Evolutionary conservation across 164 flowering plant species (phyloP), one percentile per base, ranked within the genome.

Genomic region (Annona cherimola): DNA sequence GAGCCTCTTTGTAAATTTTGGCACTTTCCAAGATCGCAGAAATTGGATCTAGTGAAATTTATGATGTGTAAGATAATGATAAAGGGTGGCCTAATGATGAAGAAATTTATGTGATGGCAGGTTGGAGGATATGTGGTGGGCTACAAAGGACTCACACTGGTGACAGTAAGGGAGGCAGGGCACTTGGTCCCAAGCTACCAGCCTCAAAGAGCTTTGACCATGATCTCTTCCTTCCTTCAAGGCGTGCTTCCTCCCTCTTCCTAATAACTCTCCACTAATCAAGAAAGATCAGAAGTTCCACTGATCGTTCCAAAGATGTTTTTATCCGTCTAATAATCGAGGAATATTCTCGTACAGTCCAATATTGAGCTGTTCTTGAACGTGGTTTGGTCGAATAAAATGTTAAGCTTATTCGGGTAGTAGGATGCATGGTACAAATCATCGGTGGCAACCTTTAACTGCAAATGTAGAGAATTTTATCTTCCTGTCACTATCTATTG

Each of bases 121-220:
- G 85, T 83, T 45, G 88, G 83, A 39, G 88, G 85, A 7, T 85
- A 83, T 55, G 80, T 68, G 0, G 83, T 76, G 11, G 80, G 40
- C 69, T 85, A 85, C 35, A 19, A 76, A 71, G 76, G 77, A 40
- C 26, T 85, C 69, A 77, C 84, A 64, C 81, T 86, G 42, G 84
- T 75, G 61, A 86, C 86, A 4, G 69, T 86, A 41, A 80, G 86
- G 71, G 89, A 84, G 60, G 77, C 87, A 4, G 86, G 86, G 14
- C 87, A 79, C 54, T 46, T 64, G 35, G 86, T 81, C 61, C 85
- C 87, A 3, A 83, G 83, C n/a, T 77, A 80, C 57, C 83, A 83
- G 46, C 85, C 86, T 7, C 77, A 64, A 8, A 69, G 82, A 18
- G 79, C 82, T 18, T 79, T 83, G 18, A 43, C 76, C 7, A 39